Percentiles rank a stretch among this genome's conserved stretches.
Conservation (phyloP, 129 eudicot species). For the Flaveria ramosissima region DNA sequence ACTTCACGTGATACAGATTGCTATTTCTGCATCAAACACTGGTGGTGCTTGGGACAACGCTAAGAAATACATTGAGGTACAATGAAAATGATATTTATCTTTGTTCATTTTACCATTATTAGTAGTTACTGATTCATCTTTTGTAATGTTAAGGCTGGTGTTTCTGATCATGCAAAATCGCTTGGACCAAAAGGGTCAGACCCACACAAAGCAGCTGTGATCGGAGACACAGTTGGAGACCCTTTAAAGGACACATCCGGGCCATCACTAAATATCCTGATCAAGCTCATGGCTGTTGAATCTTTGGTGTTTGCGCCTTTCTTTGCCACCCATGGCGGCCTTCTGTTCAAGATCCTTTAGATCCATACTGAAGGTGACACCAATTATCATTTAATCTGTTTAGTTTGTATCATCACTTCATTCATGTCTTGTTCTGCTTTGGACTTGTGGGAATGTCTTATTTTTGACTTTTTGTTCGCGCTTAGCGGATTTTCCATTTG, state of each 20-base stretch:
- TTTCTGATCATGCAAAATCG: conserved; percentile 70
- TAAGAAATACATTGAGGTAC: conserved; percentile 92
- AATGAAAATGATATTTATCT: neutral
- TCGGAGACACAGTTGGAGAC: conserved; percentile 94
- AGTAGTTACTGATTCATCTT: conserved; percentile 6
- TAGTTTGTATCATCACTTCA: conserved; percentile 28
- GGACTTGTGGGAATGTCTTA: conserved; percentile 14
- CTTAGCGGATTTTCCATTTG: conserved; percentile 27
- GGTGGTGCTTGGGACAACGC: conserved; percentile 99
- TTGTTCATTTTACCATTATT: too few species aligned
- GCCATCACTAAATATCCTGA: conserved; percentile 85
- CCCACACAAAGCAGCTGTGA: conserved; percentile 91
- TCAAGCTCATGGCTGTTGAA: conserved; percentile 96
- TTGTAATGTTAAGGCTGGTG: conserved; percentile 66
- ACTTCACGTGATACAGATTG: conserved; percentile 52
- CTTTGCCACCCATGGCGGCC: conserved; percentile 87
- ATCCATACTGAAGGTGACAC: neutral
- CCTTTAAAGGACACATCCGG: conserved; percentile 98
- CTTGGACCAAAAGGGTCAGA: conserved; percentile 97
- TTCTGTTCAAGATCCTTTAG: conserved; percentile 74
- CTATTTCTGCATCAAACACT: conserved; percentile 96
- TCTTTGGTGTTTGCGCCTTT: conserved; percentile 94
- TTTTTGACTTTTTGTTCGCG: conserved; percentile 31
- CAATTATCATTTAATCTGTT: conserved; percentile 15
- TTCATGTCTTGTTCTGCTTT: conserved; percentile 19